Evolutionary conservation across 179 eudicot genomes (phyloP).

Genomic region (Nepenthes alata): DNA sequence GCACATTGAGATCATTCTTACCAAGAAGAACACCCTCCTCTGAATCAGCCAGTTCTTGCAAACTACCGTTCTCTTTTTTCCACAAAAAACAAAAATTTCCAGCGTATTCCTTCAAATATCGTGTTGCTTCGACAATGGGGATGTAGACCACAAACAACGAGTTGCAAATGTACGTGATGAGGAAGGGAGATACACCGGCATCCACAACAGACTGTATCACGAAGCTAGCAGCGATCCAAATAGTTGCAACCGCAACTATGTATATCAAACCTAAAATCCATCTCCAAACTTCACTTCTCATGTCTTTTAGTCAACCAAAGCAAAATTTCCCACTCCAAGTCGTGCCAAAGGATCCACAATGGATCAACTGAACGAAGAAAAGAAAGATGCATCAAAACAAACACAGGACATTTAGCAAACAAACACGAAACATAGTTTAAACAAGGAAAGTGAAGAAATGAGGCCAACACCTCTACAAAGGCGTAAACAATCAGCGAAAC

Average conservation of each 20-base stretch:
- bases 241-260: slow-evolving; percentile 65
- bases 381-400: too few relatives aligned
- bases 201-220: slow-evolving; percentile 93
- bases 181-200: slow-evolving; percentile 81
- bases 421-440: too few relatives aligned
- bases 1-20: slow-evolving; percentile 15
- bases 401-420: too few relatives aligned
- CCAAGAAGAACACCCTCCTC: slow-evolving; percentile 58
- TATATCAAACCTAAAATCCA: slow-evolving; percentile 76
- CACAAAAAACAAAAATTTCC: slow-evolving; percentile 59
- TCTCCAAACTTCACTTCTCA: slow-evolving; percentile 56
- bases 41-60: slow-evolving; percentile 27
- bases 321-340: not conserved
- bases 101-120: slow-evolving; percentile 56
- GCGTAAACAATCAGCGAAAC: too few relatives aligned
- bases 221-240: slow-evolving; percentile 97
- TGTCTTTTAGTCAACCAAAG: slow-evolving; percentile 18
- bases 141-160: slow-evolving; percentile 73
- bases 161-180: slow-evolving; percentile 81
- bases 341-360: slow-evolving; percentile 4
- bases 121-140: slow-evolving; percentile 59
- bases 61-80: slow-evolving; percentile 11
- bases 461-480: too few relatives aligned
- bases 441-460: too few relatives aligned
- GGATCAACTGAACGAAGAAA: too few relatives aligned